These are phyloP conservation scores for Sarocladium kiliense DNA, from an alignment of 2,329 filamentous ascomycete genomes.

Conservation along the genomic window DNA sequence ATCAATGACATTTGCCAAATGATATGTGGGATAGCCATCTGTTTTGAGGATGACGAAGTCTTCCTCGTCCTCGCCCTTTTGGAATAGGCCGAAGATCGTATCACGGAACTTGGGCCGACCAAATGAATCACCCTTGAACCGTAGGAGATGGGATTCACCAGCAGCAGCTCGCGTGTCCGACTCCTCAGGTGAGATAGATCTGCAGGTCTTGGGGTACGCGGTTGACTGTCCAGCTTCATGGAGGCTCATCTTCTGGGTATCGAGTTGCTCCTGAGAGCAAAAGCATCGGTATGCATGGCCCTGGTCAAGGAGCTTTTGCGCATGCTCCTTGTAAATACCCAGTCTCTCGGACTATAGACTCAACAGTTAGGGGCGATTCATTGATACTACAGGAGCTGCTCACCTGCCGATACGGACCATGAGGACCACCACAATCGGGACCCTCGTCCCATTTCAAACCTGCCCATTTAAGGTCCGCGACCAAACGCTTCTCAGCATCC, in stretches of 20 bases:
- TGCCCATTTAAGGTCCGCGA: constrained; percentile 80
- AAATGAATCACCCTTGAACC: constrained; percentile 58
- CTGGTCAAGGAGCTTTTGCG: constrained; percentile 60
- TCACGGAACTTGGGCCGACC: constrained; percentile 65
- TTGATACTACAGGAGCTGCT: constrained; percentile 13
- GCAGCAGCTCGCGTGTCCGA: constrained; percentile 63
- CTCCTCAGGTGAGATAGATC: constrained; percentile 58
- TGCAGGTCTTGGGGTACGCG: constrained; percentile 62
- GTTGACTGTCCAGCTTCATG: constrained; percentile 44
- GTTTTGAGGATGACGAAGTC: constrained; percentile 89
- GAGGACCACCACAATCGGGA: constrained; percentile 72
- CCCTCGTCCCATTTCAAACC: constrained; percentile 94
- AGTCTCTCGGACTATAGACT: constrained; percentile 74
- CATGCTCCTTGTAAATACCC: constrained; percentile 65
- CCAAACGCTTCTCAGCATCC: constrained; percentile 73
- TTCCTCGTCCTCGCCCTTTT: constrained; percentile 54
- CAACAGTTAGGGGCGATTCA: too few species aligned
- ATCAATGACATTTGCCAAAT: constrained; percentile 95
- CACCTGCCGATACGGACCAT: constrained; percentile 83
- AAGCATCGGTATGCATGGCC: constrained; percentile 91
- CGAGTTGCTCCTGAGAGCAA: constrained; percentile 69
- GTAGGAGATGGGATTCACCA: constrained; percentile 70
- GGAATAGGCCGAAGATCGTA: constrained; percentile 69
- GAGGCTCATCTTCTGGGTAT: constrained; percentile 58
- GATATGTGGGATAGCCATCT: constrained; percentile 91